These are phyloP conservation scores for Ampelocalamus luodianensis DNA, from an alignment of 176 grass and related monocot genomes.

Conservation along the genomic window DNA sequence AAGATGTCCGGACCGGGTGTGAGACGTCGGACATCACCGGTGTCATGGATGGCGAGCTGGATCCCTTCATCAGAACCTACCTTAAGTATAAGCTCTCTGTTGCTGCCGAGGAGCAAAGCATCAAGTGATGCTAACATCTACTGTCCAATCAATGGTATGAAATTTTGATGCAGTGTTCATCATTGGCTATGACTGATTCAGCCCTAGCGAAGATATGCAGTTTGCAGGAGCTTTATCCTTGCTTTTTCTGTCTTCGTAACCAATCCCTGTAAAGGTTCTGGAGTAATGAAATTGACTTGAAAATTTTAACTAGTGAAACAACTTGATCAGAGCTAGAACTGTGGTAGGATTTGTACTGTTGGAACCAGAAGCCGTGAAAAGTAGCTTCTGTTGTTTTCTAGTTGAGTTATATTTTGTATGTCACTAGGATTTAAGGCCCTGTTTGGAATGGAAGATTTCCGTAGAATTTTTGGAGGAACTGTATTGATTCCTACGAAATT, in stretches of 20 bases:
- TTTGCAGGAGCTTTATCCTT: not conserved
- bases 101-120: slow-evolving; percentile 37
- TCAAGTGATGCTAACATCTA: slow-evolving; percentile 12
- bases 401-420: not conserved
- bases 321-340: not conserved
- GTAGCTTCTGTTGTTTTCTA: not conserved
- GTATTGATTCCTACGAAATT: too few species aligned
- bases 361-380: slow-evolving; percentile 15
- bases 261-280: slow-evolving; percentile 10
- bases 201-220: slow-evolving; percentile 3
- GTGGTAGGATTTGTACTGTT: not conserved
- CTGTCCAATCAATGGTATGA: not conserved
- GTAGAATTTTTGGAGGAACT: too few species aligned
- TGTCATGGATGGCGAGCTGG: slow-evolving; percentile 88
- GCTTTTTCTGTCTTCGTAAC: not conserved
- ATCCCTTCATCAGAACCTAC: slow-evolving; percentile 81
- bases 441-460: too few species aligned
- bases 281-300: not conserved
- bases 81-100: slow-evolving; percentile 68
- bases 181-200: not conserved
- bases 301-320: not conserved
- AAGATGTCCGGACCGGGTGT: slow-evolving; percentile 75
- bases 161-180: not conserved
- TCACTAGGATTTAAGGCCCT: not conserved
- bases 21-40: slow-evolving; percentile 75